Base-by-base conservation (phyloP, 768 basidiomycete genomes). In the Leccinum imitatum region DNA sequence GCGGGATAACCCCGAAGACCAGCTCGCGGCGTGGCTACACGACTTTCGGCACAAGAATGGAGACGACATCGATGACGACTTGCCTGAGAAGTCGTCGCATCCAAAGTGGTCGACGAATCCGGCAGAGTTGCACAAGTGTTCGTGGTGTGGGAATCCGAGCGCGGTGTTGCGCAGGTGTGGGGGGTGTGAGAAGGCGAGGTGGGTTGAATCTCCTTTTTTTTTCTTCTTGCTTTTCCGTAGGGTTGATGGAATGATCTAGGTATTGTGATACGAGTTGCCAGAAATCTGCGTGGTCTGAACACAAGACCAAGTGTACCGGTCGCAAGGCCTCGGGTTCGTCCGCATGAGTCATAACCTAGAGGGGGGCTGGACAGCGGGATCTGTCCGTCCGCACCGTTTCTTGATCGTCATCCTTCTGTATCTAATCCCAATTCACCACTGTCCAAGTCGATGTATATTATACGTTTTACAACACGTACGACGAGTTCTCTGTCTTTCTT, bases 61-160 rank as follows among this genome's bases (percentile, higher is more conserved):
- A 37, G 74, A 75, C 13, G 69, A 71, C 44, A 67, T 71, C n/a
- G 74, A 74, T 1, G 69, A 71, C 35, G 67, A 72, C 35, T 37
- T 66, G 56, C 67, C 69, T 19, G 64, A 72, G 48, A 71, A 21
- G 57, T 73, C 76, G 37, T 71, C 74, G 13, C 78, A 80, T 54
- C 78, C 81, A 13, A 79, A 76, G 64, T 75, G 84, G 63, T 81
- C 77, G 59, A 68, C 71, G 19, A 83, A 85, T 50, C 72, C 74
- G 19, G 80, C 85, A 8, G 77, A 71, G 39, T 71, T 89, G 46
- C 87, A 84, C 70, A 73, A 79, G 25, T 89, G 87, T 65, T 84
- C 85, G 25, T 84, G 81, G 57, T 51, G 87, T 60, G 77, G 80
- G 6, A 87, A 87, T 59, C 85, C 86, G 7, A 87, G 83, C 54